Evolutionary conservation across 2,329 filamentous ascomycete genomes (phyloP).

Genomic region (Lecanicillium sp.): DNA sequence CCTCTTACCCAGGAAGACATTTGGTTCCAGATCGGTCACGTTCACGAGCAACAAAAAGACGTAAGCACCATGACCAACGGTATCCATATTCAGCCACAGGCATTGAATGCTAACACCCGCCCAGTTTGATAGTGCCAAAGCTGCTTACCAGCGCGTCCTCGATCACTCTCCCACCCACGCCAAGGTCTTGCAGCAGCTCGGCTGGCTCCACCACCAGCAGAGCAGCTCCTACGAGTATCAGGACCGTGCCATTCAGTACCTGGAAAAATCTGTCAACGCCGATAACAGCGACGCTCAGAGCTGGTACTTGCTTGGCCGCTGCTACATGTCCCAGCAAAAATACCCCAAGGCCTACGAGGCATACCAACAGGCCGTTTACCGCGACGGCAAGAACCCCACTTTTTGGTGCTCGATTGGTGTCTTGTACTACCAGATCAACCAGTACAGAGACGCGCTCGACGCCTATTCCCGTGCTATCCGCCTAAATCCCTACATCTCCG

Average conservation of each 20-base stretch:
- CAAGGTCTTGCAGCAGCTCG: constrained; percentile 95
- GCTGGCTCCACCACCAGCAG: constrained; percentile 96
- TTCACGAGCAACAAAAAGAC: constrained; percentile 98
- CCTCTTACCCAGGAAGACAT: constrained; percentile 96
- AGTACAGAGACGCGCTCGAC: constrained; percentile 95
- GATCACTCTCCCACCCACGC: constrained; percentile 94
- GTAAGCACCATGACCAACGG: no score
- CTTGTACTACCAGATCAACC: constrained; percentile 98
- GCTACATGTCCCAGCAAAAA: constrained; percentile 99
- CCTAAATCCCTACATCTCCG: constrained; percentile 94
- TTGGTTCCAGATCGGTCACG: constrained; percentile 99
- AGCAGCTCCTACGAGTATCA: constrained; percentile 87
- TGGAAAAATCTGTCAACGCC: constrained; percentile 92
- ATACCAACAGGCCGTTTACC: constrained; percentile 97
- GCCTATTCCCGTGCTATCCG: constrained; percentile 96
- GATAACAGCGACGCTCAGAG: constrained; percentile 94
- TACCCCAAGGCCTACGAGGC: constrained; percentile 98
- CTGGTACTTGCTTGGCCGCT: constrained; percentile 95
- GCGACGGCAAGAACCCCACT: constrained; percentile 93
- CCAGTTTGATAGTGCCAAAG: constrained; percentile 91
- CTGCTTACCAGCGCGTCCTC: constrained; percentile 85
- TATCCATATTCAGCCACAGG: no score
- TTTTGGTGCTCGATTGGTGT: constrained; percentile 99
- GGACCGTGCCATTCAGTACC: constrained; percentile 91
- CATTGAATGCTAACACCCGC: constrained; percentile 30